Base-by-base conservation (phyloP, 2,329 filamentous ascomycete genomes). In the Ustulina deusta region DNA sequence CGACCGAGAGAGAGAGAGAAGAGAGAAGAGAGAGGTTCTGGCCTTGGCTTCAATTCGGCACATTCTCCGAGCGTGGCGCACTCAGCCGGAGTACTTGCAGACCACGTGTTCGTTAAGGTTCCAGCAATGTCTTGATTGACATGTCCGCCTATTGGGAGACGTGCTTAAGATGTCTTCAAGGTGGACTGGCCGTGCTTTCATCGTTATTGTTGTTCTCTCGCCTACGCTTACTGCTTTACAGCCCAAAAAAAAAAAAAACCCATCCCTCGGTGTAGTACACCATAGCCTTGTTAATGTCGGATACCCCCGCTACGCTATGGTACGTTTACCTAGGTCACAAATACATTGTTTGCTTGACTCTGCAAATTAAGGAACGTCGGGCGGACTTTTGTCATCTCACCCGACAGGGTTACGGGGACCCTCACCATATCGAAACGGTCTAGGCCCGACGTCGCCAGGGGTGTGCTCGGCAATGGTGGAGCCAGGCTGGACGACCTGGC, bases 361-460 rank as follows among this genome's bases (percentile, higher is more conserved):
- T 38, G 44, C 22, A 27, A 34, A 52, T 25, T 20, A 38, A 59
- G 36, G 46, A 32, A 46, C 27, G 38, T n/a, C 11, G 15, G n/a
- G 56, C 22, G 40, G 17, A n/a, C 36, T 32, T 36, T 38, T 46
- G 64, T 42, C 42, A 55, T 60, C 56, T 48, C 40, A 44, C 49
- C 22, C 44, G 54, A 40, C 57, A 59, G 54, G 57, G 46, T 52
- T 54, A 42, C 46, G 60, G 48, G 22, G 60, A 52, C 25, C 55
- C 56, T 60, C 58, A 49, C 56, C 60, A 38, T 36, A 51, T 61
- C 20, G 22, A 46, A 27, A 66, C 22, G 64, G 68, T 70, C 69
- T 71, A 71, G 69, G 46, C 69, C 68, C 60, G 44, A 34, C 44
- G 29, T 22, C 46, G 49, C 34, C 63, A 67, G 57, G 65, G 63